Percentiles rank a stretch among this genome's conserved stretches.
Evolutionary conservation across 2,329 filamentous ascomycete species (phyloP).

Genomic region (Onygena corvina): DNA sequence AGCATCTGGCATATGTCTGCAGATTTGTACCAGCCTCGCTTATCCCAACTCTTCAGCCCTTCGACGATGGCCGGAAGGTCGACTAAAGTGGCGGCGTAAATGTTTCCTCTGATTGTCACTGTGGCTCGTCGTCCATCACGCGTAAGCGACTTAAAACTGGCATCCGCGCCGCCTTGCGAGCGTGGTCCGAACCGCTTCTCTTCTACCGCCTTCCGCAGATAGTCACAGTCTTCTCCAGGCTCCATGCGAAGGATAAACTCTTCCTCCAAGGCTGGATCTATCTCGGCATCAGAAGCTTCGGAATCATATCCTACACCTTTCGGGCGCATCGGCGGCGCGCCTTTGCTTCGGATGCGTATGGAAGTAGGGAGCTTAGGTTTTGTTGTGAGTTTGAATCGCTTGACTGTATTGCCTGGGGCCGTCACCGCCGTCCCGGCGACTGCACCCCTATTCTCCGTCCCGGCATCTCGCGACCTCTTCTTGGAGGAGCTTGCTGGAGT

Average conservation of each 20-base stretch:
- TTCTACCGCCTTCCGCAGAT: conserved; percentile 61
- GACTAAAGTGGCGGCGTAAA: conserved; percentile 67
- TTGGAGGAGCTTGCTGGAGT: conserved; percentile 12
- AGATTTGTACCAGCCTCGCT: conserved; percentile 75
- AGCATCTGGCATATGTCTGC: conserved; percentile 86
- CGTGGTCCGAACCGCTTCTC: conserved; percentile 63
- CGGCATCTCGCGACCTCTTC: conserved; percentile 13
- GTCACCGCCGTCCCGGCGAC: conserved; percentile 2
- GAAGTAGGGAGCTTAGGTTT: conserved; percentile 31
- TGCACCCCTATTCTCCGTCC: conserved; percentile 2
- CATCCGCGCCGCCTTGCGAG: conserved; percentile 58
- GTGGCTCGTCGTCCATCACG: conserved; percentile 60
- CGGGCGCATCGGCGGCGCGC: conserved; percentile 55
- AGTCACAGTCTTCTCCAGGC: conserved; percentile 74
- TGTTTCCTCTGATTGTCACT: conserved; percentile 54
- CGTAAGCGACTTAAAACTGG: conserved; percentile 65
- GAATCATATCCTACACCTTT: conserved; percentile 91
- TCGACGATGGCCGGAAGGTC: conserved; percentile 81
- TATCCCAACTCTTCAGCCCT: conserved; percentile 88
- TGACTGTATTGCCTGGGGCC: conserved; percentile 14
- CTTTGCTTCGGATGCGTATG: conserved; percentile 53
- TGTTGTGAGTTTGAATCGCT: conserved; percentile 30
- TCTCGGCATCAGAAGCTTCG: conserved; percentile 80
- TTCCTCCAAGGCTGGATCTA: conserved; percentile 77
- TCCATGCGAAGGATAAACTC: conserved; percentile 82